Conservation (phyloP, 164 flowering plant species). For the Pachysandra terminalis region DNA sequence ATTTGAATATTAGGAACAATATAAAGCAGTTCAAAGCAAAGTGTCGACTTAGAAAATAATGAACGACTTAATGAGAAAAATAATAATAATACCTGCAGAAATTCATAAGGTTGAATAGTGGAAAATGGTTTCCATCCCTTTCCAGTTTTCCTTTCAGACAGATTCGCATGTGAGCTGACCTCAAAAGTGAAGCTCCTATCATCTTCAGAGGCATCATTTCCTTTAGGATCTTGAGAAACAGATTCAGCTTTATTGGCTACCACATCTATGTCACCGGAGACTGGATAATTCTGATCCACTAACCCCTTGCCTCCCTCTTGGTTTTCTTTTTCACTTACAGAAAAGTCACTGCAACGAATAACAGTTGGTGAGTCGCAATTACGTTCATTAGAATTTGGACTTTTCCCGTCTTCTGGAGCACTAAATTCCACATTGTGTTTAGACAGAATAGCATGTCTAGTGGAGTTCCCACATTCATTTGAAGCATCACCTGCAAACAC, state of each 20-base stretch:
- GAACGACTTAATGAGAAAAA: background rate
- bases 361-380: conserved; percentile 44
- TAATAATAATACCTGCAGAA: conserved; percentile 36
- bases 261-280: conserved; percentile 16
- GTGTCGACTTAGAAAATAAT: background rate
- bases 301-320: conserved; percentile 17
- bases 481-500: conserved; percentile 23
- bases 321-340: conserved; percentile 28
- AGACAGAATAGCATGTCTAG: conserved; percentile 10
- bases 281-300: conserved; percentile 20
- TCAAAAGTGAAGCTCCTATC: conserved; percentile 57
- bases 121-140: conserved; percentile 39
- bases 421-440: conserved; percentile 14
- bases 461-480: conserved; percentile 13
- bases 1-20: conserved; percentile 1
- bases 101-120: conserved; percentile 21
- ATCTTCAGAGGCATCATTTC: conserved; percentile 28
- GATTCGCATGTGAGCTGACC: conserved; percentile 36
- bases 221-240: conserved; percentile 27
- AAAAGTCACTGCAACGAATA: conserved; percentile 30
- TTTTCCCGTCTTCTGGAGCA: conserved; percentile 19
- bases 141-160: conserved; percentile 30
- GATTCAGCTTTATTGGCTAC: conserved; percentile 13
- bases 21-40: background rate
- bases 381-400: conserved; percentile 27